Base-by-base conservation (phyloP, 495 filamentous ascomycete species). In the Tirmania nivea region DNA sequence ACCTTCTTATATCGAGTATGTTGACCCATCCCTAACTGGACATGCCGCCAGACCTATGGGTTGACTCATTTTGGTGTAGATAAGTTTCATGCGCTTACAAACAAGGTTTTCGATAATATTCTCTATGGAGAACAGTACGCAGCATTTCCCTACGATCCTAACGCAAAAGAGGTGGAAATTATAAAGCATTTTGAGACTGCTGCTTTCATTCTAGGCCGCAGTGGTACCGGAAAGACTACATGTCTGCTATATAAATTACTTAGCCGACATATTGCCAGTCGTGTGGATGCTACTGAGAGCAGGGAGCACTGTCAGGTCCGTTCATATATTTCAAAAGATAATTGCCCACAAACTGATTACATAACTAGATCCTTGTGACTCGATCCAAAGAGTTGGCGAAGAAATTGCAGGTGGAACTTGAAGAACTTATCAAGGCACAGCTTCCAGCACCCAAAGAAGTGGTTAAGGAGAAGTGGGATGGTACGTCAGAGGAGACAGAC, bases 151-250 rank as follows among this genome's bases (percentile, higher is more conserved):
- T 63, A 71, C 39, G 68, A 71, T 21, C 54, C 69, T n/a, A 69
- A 67, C 0, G 39, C 49, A 0, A 60, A 69, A 11, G 70, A 72
- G 34, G 39, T 59, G 8, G 47, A 56, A 9, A 60, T 70, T 16
- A 66, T 72, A 4, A 52, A 54, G 6, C 67, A 72, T 37, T 53
- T 63, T 34, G 47, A 60, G 8, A 64, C 58, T 35, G 54, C 68
- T 0, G 65, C 55, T 49, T 54, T 72, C 25, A 71, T 72, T 9
- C 39, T 72, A 25, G 70, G 70, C 10, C 57, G 70, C 42, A 71
- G 70, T 35, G 70, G 70, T 6, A 72, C 70, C 0, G 70, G 70
- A 0, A 72, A 72, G 53, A 72, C 70, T 0, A 70, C 68, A 0
- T 72, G 70, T 21, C 49, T 72, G 0, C 48, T 71, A 5, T 71